Base-by-base conservation (phyloP, 1,284 basidiomycete species). In the Sanghuangporus baumii region DNA sequence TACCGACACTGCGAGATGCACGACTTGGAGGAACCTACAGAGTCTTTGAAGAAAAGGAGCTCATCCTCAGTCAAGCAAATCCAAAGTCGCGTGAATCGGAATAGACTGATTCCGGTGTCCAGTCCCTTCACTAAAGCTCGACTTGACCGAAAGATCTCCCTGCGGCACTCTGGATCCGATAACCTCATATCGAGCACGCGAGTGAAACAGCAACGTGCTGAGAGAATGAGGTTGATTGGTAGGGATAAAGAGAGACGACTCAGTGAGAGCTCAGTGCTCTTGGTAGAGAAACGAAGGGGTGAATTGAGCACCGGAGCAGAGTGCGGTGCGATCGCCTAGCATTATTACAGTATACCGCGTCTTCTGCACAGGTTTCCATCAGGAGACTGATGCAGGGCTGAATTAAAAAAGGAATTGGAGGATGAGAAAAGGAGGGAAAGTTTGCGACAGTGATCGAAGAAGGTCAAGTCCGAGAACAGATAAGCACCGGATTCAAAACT, bases 1-100 rank as follows among this genome's bases (percentile, higher is more conserved):
- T 26, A 5, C 7, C n/a, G n/a, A 31, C 3, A 63, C 20, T 14
- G 8, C 37, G 6, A 18, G 7, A 23, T 18, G 14, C 34, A 16
- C 14, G 26, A 6, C 26, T 26, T 6, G 6, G n/a, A 12, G 31
- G 2, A 14, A 61, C 62, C 38, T 46, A 65, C 63, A 8, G 46
- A 51, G 37, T 65, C 63, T 47, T 57, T 65, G 40, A 48, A 64
- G 46, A 65, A 61, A 31, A 61, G 63, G 8, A 61, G 50, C 23
- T 61, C 60, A 43, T 57, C 46, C 59, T 56, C 55, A 3, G 63
- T 51, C 48, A 65, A 36, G 48, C 59, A 65, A 9, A 65, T 14
- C 63, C 59, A 61, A 18, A 43, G 63, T 47, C 59, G 59, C 23
- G 55, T 57, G 55, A 60, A 61, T 11, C 52, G 36, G 36, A 59